These are phyloP conservation scores for Ophiostoma sp. DNA, from an alignment of 2,329 filamentous ascomycete species.

Conservation along the genomic window DNA sequence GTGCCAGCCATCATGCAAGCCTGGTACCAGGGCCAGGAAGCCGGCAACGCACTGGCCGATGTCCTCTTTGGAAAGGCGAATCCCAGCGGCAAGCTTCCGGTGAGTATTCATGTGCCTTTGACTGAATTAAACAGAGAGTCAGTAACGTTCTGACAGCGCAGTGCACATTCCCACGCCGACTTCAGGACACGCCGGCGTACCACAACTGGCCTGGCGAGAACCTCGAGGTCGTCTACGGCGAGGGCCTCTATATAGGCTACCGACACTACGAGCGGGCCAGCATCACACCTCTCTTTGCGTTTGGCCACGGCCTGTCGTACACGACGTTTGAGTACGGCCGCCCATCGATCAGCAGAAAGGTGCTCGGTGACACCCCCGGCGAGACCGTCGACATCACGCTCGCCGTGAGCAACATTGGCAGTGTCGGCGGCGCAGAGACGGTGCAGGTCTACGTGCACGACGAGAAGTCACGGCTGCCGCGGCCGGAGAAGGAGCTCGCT, in stretches of 20 bases:
- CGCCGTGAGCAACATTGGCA: background rate
- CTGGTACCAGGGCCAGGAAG: constrained; percentile 67
- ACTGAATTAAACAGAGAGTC: background rate
- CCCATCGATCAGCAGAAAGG: constrained; percentile 36
- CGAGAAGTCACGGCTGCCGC: background rate
- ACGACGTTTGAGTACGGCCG: constrained; percentile 61
- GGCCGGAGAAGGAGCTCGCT: background rate
- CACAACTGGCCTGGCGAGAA: constrained; percentile 71
- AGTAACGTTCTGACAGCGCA: constrained; percentile 27
- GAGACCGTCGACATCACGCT: background rate
- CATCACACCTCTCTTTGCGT: constrained; percentile 60
- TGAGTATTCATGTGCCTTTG: background rate
- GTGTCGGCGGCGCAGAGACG: background rate
- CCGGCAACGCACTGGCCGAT: constrained; percentile 62
- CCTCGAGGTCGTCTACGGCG: constrained; percentile 61
- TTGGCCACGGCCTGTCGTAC: constrained; percentile 70
- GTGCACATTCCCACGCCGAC: constrained; percentile 59
- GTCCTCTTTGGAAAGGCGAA: constrained; percentile 52
- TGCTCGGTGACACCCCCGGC: constrained; percentile 46
- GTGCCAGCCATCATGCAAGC: constrained; percentile 64
- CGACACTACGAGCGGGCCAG: constrained; percentile 61
- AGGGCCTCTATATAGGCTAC: constrained; percentile 69
- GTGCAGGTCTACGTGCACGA: background rate
- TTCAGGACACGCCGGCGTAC: constrained; percentile 64
- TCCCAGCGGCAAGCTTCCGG: background rate